Evolutionary conservation across 208 protist species (phyloP), one percentile per base, ranked within the genome.

Genomic region (Crithidia fasciculata): DNA sequence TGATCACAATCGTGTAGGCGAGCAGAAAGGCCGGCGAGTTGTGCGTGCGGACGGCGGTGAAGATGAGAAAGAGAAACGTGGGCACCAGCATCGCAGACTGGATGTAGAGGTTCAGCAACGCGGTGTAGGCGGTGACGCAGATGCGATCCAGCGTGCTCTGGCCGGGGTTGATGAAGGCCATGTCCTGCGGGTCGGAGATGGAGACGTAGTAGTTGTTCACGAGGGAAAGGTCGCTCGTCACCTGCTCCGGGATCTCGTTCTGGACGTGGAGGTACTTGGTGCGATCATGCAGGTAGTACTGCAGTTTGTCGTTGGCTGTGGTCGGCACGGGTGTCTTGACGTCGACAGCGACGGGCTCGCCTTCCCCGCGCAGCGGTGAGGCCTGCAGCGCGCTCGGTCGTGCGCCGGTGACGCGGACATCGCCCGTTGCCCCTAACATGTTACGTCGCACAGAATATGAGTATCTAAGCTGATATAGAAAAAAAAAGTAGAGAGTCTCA

Each of bases 171-270:
- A 66, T 79, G 53, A 85, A 72, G 19, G 44, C 19, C 55, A 82
- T 60, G 61, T 83, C 72, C n/a, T 69, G 69, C 13, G 85, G 85
- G 72, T 87, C 78, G 15, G 82, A 77, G 18, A 90, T 80, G 47
- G 85, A 90, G 41, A 90, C 82, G 39, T 78, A 83, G 74, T 86
- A 90, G 80, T 90, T 90, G 72, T 87, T 68, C 9, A 67, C 74
- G 44, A 59, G 45, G 8, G 78, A 74, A 10, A 90, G 61, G 6
- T 60, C 53, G 43, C 80, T 61, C 7, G 85, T 83, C 5, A 80
- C 72, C n/a, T 72, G 61, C 39, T 41, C 66, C 0, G 84, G 55
- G 18, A 86, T 81, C 40, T 78, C 73, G 49, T 69, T 74, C 64
- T 75, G 74, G 13, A 62, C 52, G 67, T 81, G 74, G 0, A 84